phyloP scores from a whole-genome alignment of 495 filamentous ascomycete genomes.

The Pseudomonodictys pantanalensis region DNA sequence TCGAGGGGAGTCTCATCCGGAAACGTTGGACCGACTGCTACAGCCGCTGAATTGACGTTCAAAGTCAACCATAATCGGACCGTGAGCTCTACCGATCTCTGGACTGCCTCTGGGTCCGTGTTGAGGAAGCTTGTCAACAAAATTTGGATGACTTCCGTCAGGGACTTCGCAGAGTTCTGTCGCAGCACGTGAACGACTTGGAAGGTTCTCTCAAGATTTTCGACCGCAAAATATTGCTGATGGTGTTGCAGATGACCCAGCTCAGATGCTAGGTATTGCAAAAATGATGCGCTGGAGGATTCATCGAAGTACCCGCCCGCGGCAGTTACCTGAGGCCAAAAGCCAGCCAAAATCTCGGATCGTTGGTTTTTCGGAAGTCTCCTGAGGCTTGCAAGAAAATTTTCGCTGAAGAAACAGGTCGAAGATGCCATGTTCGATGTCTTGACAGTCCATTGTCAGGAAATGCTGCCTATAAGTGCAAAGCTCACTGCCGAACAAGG shows the following conservation, averaged over 20 bases:
- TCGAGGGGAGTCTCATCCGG: conserved; percentile 4
- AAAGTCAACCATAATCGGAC: conserved; percentile 12
- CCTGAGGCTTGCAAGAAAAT: neutral
- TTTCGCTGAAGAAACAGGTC: neutral
- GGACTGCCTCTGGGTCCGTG: neutral
- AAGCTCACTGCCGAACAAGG: neutral
- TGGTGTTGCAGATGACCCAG: neutral
- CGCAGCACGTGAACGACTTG: neutral
- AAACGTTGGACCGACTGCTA: conserved; percentile 8
- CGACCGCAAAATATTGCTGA: neutral
- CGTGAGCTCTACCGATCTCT: conserved; percentile 5
- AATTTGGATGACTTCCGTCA: neutral
- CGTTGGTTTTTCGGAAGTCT: neutral
- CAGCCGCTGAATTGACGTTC: conserved; percentile 3
- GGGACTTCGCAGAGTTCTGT: neutral
- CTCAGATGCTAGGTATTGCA: neutral
- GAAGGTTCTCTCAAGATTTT: neutral
- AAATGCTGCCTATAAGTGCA: neutral
- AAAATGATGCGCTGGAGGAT: neutral
- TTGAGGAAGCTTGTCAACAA: neutral
- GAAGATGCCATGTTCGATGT: neutral
- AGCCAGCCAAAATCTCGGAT: neutral
- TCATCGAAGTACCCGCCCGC: neutral
- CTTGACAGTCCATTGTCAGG: neutral
- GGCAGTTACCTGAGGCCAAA: neutral